Percentiles rank a stretch among this genome's conserved stretches.
phyloP scores from a whole-genome alignment of 768 basidiomycete species.

The Boletus sp. region DNA sequence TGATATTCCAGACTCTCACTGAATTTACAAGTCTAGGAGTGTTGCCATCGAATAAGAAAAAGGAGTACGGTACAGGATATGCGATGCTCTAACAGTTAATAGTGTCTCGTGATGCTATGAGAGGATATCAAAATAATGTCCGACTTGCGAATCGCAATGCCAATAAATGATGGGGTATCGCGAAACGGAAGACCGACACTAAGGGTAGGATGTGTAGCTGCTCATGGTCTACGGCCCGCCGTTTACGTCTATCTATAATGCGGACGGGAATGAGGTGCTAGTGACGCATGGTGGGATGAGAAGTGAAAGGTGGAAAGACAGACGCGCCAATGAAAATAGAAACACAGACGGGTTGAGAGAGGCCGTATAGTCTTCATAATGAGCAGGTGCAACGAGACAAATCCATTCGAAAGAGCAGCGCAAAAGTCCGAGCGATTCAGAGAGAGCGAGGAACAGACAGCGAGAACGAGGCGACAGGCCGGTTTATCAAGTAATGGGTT shows the following conservation, averaged over 20 bases:
- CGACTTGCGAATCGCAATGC: slow-evolving; percentile 47
- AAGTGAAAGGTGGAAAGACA: slow-evolving; percentile 13
- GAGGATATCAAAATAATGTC: slow-evolving; percentile 41
- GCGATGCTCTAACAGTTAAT: slow-evolving; percentile 64
- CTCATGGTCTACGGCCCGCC: slow-evolving; percentile 45
- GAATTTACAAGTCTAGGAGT: slow-evolving; percentile 12
- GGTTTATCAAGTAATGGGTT: slow-evolving; percentile 21
- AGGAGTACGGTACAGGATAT: slow-evolving; percentile 44
- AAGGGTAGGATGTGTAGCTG: slow-evolving; percentile 38
- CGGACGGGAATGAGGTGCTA: slow-evolving; percentile 27
- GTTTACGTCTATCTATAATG: slow-evolving; percentile 43
- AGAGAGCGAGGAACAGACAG: slow-evolving; percentile 30
- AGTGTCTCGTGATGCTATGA: slow-evolving; percentile 57
- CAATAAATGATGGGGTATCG: slow-evolving; percentile 45
- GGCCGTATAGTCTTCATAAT: slow-evolving; percentile 43
- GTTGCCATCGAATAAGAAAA: slow-evolving; percentile 26
- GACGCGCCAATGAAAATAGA: slow-evolving; percentile 33
- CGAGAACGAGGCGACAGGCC: slow-evolving; percentile 16
- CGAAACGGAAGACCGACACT: slow-evolving; percentile 49
- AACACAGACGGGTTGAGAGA: slow-evolving; percentile 41
- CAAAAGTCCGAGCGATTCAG: slow-evolving; percentile 42
- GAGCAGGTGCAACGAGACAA: slow-evolving; percentile 56
- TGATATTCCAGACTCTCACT: background rate
- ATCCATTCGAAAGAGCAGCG: slow-evolving; percentile 63
- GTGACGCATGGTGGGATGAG: slow-evolving; percentile 21